Evolutionary conservation across 2,329 filamentous ascomycete genomes (phyloP).

Genomic region (Xylariaceae sp.): DNA sequence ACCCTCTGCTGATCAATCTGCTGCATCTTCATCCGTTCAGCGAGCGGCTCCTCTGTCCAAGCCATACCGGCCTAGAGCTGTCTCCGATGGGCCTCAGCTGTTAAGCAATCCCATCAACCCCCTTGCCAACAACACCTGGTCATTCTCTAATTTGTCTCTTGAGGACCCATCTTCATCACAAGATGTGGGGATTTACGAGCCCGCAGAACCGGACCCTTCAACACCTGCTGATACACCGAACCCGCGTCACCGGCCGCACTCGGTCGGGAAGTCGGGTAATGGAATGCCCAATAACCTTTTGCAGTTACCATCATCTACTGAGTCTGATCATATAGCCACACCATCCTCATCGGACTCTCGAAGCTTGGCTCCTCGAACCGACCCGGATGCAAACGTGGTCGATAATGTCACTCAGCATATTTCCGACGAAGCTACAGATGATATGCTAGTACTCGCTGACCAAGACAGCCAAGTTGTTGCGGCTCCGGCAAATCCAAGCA

Average conservation of each 20-base stretch:
- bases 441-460: constrained; percentile 4
- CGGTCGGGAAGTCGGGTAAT: not conserved
- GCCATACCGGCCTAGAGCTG: constrained; percentile 44
- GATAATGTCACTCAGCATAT: not conserved
- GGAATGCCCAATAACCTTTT: not conserved
- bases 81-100: constrained; percentile 52
- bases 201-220: not conserved
- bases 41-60: constrained; percentile 4
- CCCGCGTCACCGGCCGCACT: not conserved
- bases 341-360: not conserved
- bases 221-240: not conserved
- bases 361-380: not conserved
- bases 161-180: not conserved
- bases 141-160: constrained; percentile 38
- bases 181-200: not conserved
- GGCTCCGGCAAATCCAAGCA: constrained; percentile 31
- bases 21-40: not conserved
- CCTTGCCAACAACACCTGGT: constrained; percentile 59
- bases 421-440: constrained; percentile 2
- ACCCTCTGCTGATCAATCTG: constrained; percentile 1
- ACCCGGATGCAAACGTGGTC: not conserved
- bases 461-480: constrained; percentile 2
- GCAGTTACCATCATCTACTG: not conserved
- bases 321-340: not conserved
- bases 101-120: constrained; percentile 42